Evolutionary conservation across 345 rosid genomes (phyloP).

Genomic region (Populus pruinosa): DNA sequence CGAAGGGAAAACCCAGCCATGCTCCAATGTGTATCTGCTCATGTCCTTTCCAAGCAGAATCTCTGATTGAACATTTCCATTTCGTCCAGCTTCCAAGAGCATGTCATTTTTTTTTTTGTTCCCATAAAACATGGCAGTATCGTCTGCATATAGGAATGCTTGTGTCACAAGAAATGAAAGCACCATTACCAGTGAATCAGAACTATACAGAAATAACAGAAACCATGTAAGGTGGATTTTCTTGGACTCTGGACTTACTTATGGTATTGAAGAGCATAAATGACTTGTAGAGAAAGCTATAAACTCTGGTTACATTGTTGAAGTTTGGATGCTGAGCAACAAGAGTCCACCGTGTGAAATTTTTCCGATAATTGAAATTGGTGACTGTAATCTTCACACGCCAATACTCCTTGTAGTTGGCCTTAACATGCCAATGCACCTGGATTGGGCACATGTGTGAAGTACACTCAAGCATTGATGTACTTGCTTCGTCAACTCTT

Average conservation of each 20-base stretch:
- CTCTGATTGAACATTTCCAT: slow-evolving; percentile 88
- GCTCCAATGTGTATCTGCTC: slow-evolving; percentile 68
- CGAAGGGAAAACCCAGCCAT: slow-evolving; percentile 95
- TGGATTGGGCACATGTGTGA: slow-evolving; percentile 64
- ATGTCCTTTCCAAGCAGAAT: slow-evolving; percentile 72
- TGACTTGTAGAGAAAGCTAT: slow-evolving; percentile 63
- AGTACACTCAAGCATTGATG: slow-evolving; percentile 49
- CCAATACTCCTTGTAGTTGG: slow-evolving; percentile 57
- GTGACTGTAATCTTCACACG: slow-evolving; percentile 60
- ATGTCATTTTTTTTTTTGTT: slow-evolving; percentile 78
- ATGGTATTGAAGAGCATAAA: slow-evolving; percentile 43
- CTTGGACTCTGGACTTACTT: slow-evolving; percentile 35
- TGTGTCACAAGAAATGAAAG: background rate
- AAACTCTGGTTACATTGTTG: slow-evolving; percentile 55
- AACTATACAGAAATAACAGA: slow-evolving; percentile 2
- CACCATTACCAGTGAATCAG: background rate
- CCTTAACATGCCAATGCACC: slow-evolving; percentile 67
- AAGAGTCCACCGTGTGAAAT: slow-evolving; percentile 61
- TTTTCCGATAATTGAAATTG: slow-evolving; percentile 55
- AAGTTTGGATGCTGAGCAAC: slow-evolving; percentile 66
- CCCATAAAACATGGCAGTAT: slow-evolving; percentile 87
- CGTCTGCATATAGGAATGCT: slow-evolving; percentile 47
- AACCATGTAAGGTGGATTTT: background rate
- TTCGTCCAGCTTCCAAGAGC: slow-evolving; percentile 86
- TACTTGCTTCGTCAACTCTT: slow-evolving; percentile 3